A percentile compares a stretch with the other conserved stretches of the same genome.
phyloP scores from a whole-genome alignment of 257 asterid species.

The Penstemon newberryi region DNA sequence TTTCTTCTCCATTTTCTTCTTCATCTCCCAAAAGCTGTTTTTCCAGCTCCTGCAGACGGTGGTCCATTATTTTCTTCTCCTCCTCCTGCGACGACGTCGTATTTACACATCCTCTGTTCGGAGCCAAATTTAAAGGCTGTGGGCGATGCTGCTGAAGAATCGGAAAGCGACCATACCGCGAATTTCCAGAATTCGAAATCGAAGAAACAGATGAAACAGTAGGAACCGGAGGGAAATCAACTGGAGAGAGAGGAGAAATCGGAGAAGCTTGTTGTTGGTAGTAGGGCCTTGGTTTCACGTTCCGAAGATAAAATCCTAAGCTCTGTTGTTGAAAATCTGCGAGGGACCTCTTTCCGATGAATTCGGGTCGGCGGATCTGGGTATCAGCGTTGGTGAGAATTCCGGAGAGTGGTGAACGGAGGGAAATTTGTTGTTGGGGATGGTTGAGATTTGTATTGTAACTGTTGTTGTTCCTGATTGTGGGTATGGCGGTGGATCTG shows the following conservation, averaged over 20 bases:
- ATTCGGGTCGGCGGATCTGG: constrained; percentile 56
- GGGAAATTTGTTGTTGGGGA: constrained; percentile 41
- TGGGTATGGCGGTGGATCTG: constrained; percentile 36
- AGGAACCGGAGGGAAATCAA: constrained; percentile 49
- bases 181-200: constrained; percentile 36
- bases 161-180: constrained; percentile 53
- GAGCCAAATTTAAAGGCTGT: constrained; percentile 38
- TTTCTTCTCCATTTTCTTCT: constrained; percentile 38
- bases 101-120: constrained; percentile 23
- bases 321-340: constrained; percentile 50
- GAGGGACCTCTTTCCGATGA: constrained; percentile 65
- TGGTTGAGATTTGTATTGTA: constrained; percentile 23
- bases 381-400: constrained; percentile 47
- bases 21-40: constrained; percentile 70
- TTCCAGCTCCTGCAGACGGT: constrained; percentile 68
- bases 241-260: constrained; percentile 55
- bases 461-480: constrained; percentile 27
- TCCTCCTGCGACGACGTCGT: constrained; percentile 25
- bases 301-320: constrained; percentile 57
- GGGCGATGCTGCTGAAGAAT: constrained; percentile 49
- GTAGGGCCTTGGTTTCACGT: constrained; percentile 60
- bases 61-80: constrained; percentile 56
- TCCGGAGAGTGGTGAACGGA: constrained; percentile 62
- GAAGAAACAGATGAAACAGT: constrained; percentile 41
- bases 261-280: constrained; percentile 58